Base-by-base conservation (phyloP, 2,329 filamentous ascomycete species). In the Elsinoe necatrix region DNA sequence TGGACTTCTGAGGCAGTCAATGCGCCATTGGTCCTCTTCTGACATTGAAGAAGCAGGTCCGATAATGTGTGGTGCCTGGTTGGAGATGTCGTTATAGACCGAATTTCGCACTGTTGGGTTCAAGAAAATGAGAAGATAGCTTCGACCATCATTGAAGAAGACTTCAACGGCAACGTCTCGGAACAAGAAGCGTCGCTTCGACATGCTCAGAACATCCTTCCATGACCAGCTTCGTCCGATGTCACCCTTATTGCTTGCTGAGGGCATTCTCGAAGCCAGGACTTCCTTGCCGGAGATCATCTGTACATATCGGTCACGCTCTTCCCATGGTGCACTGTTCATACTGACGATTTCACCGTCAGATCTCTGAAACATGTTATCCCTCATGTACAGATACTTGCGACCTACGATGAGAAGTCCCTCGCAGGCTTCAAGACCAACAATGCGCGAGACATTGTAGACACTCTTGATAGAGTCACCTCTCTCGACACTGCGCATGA, bases 331-430 rank as follows among this genome's bases (percentile, higher is more conserved):
- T 1, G 93, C 95, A 71, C 97, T 90, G 82, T 88, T 92, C 7
- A 95, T 91, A 65, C 95, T 92, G 58, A 98, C 89, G 66, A 98
- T 96, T 68, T 98, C 95, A 11, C 92, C 92, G 66, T 96, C 93
- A 1, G 87, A 85, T 61, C 92, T 84, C 67, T 97, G 92, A 68
- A 98, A 97, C 66, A 95, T 92, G 63, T 93, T 92, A 71, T 98
- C 93, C 71, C 97, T 86, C 63, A 98, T 85, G 67, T 98, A 98
- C 14, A 98, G 79, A 48, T 84, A 86, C 63, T 92, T 87, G 69
- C 95, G 95, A 16, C 93, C 93, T 39, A 97, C 80, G 56, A 98
- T 95, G 31, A 98, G 76, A 41, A 98, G 84, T 6, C 93, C 93
- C 69, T 98, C 95, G 60, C 88, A 89, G 7, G 91, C 91, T 67